Base-by-base conservation (phyloP, 495 filamentous ascomycete species). In the Penicillium coprophilum region DNA sequence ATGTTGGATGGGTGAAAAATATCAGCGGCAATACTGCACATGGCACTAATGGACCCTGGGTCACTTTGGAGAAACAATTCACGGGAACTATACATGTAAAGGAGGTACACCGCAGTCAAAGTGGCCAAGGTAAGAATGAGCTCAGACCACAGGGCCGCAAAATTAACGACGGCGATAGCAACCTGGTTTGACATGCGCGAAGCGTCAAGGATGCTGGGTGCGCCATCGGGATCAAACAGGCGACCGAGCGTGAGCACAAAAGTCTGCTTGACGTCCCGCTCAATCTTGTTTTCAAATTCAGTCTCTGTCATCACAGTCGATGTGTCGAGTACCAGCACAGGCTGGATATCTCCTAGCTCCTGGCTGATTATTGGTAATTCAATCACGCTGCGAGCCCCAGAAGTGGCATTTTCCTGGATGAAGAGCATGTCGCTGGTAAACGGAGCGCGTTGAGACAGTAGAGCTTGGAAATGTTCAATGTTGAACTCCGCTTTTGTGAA, bases 351-450 rank as follows among this genome's bases (percentile, higher is more conserved):
- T 3, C 68, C 71, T 13, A 71, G 17, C 46, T 74, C 60, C 51
- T 73, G 66, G 38, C 71, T 73, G 43, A 76, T 73, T 2, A 71
- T 66, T 1, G 73, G 73, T 2, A 76, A 51, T 43, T 76, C 71
- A 0, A 68, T 76, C 21, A 73, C 56, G 0, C 58, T 70, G 8
- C 65, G 68, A 23, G 56, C 61, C 4, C 67, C 70, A 1, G 64
- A 67, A 12, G 68, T 73, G 13, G 55, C 40, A 44, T 76, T 73
- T 15, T 65, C 60, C 15, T 61, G 51, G 34, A 76, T 67, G 30
- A 73, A 73, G 8, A 74, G 43, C 62, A 73, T 65, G 30, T 74
- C 73, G 41, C 73, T 73, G n/a, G 71, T 76, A 40, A 73, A 74
- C 1, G 71, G 65, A 17, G 73, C 67, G 15, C 72, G 66, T 34